Conservation (phyloP, 257 asterid species). For the Solanum chilense region DNA sequence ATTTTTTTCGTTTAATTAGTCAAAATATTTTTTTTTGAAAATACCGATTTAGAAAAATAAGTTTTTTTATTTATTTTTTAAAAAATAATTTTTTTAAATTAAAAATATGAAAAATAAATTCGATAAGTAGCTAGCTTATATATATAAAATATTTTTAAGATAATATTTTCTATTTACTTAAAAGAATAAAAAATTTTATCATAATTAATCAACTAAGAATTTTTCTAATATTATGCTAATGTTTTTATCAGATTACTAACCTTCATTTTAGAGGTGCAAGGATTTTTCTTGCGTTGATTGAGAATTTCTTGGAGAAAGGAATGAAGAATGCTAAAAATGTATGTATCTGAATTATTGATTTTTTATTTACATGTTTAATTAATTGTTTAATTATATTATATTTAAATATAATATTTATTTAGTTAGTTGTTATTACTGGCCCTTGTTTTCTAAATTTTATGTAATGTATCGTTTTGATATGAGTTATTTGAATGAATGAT, state of each 20-base stretch:
- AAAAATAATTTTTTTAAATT: not conserved
- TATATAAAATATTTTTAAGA: not conserved
- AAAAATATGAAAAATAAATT: too few species aligned
- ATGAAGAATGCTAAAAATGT: slow-evolving; percentile 6
- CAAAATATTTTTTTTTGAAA: too few species aligned
- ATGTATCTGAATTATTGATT: not conserved
- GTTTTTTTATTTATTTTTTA: too few species aligned
- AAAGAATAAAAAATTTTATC: too few species aligned
- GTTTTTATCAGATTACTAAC: not conserved
- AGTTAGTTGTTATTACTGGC: not conserved
- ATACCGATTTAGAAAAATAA: not conserved
- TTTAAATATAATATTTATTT: not conserved
- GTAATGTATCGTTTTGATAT: not conserved
- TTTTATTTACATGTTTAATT: not conserved
- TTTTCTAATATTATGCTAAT: not conserved
- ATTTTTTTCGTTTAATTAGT: not conserved
- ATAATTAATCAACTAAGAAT: too few species aligned
- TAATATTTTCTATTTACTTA: too few species aligned
- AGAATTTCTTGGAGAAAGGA: not conserved
- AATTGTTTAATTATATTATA: not conserved
- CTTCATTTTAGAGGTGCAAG: not conserved
- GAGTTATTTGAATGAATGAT: not conserved
- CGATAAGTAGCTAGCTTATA: too few species aligned
- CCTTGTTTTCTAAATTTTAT: not conserved
- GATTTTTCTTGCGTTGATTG: not conserved